Evolutionary conservation across 768 basidiomycete genomes (phyloP).

Genomic region (Cystofilobasidium capitatum): DNA sequence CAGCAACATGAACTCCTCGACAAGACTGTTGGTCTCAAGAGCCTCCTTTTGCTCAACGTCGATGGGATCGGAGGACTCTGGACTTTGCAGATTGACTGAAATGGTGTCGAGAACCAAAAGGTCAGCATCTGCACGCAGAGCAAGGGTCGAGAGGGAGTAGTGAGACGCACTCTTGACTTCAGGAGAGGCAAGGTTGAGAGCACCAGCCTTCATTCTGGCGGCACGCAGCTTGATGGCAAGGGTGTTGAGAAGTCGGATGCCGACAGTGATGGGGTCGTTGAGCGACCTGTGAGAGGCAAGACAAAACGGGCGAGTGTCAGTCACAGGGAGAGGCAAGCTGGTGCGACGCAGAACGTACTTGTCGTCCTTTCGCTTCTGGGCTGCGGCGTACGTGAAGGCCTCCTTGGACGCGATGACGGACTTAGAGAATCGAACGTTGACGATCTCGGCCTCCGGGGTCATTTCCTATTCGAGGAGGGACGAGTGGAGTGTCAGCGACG

Average conservation of each 20-base stretch:
- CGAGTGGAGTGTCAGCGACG: background rate
- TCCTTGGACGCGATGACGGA: constrained; percentile 94
- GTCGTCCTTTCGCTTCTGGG: constrained; percentile 88
- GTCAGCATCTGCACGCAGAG: background rate
- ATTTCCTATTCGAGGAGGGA: constrained; percentile 55
- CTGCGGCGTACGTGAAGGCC: constrained; percentile 94
- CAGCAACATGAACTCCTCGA: constrained; percentile 98
- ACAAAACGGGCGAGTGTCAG: background rate
- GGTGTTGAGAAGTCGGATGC: constrained; percentile 77
- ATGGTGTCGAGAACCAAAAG: background rate
- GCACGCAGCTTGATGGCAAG: constrained; percentile 77
- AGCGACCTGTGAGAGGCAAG: constrained; percentile 47
- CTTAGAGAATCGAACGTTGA: constrained; percentile 82
- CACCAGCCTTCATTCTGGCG: constrained; percentile 86
- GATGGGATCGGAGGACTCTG: constrained; percentile 89
- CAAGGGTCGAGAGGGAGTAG: background rate
- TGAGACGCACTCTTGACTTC: constrained; percentile 61
- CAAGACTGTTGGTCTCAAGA: constrained; percentile 86
- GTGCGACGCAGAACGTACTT: constrained; percentile 47
- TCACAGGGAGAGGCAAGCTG: background rate
- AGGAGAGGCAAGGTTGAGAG: constrained; percentile 91
- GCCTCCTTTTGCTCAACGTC: constrained; percentile 93
- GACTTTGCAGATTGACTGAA: constrained; percentile 72
- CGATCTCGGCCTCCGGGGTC: constrained; percentile 75
- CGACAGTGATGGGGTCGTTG: constrained; percentile 69